These are phyloP conservation scores for Erysiphe pulchra DNA, from an alignment of 2,329 filamentous ascomycete species.

Conservation along the genomic window DNA sequence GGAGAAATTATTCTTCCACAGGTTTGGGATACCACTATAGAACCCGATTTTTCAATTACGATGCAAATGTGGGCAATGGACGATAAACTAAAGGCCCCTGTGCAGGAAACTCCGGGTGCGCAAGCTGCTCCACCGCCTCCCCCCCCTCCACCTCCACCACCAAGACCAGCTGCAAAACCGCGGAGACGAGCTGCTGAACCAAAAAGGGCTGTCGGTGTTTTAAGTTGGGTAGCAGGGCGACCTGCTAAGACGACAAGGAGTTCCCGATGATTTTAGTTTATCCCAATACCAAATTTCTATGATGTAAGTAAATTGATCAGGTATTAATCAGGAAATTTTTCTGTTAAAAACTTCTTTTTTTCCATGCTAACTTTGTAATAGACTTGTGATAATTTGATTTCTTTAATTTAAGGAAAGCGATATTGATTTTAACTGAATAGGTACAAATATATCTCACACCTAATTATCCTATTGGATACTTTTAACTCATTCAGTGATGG, in stretches of 20 bases:
- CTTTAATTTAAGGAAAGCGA: no score
- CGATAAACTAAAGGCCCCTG: conserved; percentile 13
- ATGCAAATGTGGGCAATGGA: conserved; percentile 43
- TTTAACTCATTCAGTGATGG: no score
- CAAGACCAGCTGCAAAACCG: conserved; percentile 2
- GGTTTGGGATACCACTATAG: conserved; percentile 58
- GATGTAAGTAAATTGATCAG: no score
- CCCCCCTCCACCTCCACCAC: conserved; percentile 5
- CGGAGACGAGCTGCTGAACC: conserved; percentile 1
- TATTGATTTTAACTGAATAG: no score
- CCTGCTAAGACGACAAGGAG: conserved; percentile 3
- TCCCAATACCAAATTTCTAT: no score
- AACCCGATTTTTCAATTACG: conserved; percentile 49
- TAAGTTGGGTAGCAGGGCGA: conserved; percentile 10
- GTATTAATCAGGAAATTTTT: no score
- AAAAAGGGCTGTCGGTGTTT: conserved; percentile 2
- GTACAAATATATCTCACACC: no score
- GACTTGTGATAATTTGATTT: no score
- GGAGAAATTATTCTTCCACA: conserved; percentile 61
- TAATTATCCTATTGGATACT: no score
- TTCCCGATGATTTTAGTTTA: background rate
- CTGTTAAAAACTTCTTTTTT: no score
- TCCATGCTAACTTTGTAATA: no score
- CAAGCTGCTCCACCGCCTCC: conserved; percentile 1
- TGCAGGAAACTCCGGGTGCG: conserved; percentile 2